These are phyloP conservation scores for Breviolum minutum DNA, from an alignment of 73 alveolate species.

Conservation along the genomic window DNA sequence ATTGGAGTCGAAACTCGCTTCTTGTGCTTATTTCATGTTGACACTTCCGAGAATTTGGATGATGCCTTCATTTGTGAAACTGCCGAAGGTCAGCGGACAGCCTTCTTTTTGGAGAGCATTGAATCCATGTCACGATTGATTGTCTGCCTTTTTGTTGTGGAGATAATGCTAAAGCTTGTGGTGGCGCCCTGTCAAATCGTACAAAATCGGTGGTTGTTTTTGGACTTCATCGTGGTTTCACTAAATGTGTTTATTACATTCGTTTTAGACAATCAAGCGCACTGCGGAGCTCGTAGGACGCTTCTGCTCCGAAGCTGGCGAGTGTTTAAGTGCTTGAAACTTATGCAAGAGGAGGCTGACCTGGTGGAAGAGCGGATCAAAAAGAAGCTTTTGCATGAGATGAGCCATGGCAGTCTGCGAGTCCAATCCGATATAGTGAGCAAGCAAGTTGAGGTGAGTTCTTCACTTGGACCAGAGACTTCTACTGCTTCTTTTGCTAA, in stretches of 20 bases:
- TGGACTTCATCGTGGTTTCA: slow-evolving; percentile 30
- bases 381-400: not conserved
- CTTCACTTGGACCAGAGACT: slow-evolving; percentile 1
- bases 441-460: slow-evolving; percentile 5
- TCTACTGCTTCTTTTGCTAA: not conserved
- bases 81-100: slow-evolving; percentile 22
- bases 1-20: not conserved
- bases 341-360: slow-evolving; percentile 38
- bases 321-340: not conserved
- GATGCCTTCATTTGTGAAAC: slow-evolving; percentile 10
- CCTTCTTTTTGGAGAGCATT: not conserved
- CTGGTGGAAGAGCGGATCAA: slow-evolving; percentile 17
- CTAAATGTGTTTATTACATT: not conserved
- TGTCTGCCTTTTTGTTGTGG: slow-evolving; percentile 4
- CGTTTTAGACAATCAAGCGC: not conserved
- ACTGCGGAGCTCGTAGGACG: not conserved
- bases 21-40: not conserved
- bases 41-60: not conserved
- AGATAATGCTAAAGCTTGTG: slow-evolving; percentile 9
- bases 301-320: slow-evolving; percentile 32
- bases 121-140: not conserved
- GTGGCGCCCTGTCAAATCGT: slow-evolving; percentile 25
- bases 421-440: slow-evolving; percentile 13
- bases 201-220: slow-evolving; percentile 12
- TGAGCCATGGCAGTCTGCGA: not conserved